Conservation (phyloP, 345 rosid species). For the Noccaea bulbosa region DNA sequence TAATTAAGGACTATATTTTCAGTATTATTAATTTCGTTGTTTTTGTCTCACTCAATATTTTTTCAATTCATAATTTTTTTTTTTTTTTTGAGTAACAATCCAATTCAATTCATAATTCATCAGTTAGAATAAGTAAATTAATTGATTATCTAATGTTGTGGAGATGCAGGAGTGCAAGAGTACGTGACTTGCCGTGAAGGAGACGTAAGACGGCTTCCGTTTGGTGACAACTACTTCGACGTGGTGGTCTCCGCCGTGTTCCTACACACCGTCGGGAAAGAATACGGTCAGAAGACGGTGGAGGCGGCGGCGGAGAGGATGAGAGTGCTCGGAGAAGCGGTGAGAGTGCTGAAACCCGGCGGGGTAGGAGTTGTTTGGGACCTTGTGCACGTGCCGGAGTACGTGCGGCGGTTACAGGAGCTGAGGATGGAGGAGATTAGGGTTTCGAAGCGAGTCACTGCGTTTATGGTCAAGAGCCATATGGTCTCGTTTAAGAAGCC, state of each 20-base stretch:
- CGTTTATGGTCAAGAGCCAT: slow-evolving; percentile 94
- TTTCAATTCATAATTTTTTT: too few relatives aligned
- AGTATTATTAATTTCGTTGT: not conserved
- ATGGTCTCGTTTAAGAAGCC: slow-evolving; percentile 87
- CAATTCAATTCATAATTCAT: not conserved
- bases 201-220: slow-evolving; percentile 82
- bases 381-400: slow-evolving; percentile 78
- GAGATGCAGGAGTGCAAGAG: slow-evolving; percentile 74
- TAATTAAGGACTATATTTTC: not conserved
- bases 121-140: not conserved
- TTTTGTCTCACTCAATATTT: not conserved
- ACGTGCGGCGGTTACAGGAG: slow-evolving; percentile 77
- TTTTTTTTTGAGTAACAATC: too few relatives aligned
- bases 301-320: slow-evolving; percentile 91
- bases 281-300: slow-evolving; percentile 82
- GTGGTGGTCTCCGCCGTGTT: slow-evolving; percentile 90
- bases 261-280: slow-evolving; percentile 84
- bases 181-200: slow-evolving; percentile 95
- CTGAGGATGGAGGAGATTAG: slow-evolving; percentile 84
- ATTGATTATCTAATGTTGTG: not conserved
- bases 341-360: slow-evolving; percentile 83
- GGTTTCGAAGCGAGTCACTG: slow-evolving; percentile 84
- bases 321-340: slow-evolving; percentile 83
- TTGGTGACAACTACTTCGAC: slow-evolving; percentile 82
- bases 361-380: slow-evolving; percentile 92